Percentiles rank a stretch among this genome's conserved stretches.
Evolutionary conservation across 2,329 filamentous ascomycete species (phyloP).

Genomic region (Mariannaea elegans): DNA sequence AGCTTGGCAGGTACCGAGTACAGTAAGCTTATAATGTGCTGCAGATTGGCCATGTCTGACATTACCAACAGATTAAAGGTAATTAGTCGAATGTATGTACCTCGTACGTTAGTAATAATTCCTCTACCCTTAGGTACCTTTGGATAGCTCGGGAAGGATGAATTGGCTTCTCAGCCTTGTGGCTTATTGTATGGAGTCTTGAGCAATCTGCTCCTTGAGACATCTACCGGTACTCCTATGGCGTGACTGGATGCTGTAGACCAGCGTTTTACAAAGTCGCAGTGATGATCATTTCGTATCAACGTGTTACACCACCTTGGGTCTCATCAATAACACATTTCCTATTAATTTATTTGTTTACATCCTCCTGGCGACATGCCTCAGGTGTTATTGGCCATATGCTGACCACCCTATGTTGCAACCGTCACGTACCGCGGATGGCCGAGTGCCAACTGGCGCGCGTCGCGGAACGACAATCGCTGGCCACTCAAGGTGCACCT

Average conservation of each 20-base stretch:
- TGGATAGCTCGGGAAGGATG: background rate
- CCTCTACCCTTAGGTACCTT: too few relatives aligned
- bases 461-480: background rate
- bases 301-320: background rate
- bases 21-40: too few relatives aligned
- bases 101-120: too few relatives aligned
- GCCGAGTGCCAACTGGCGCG: conserved; percentile 15
- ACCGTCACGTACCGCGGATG: background rate
- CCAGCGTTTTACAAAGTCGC: background rate
- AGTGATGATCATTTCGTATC: background rate
- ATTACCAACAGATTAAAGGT: too few relatives aligned
- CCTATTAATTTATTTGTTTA: background rate
- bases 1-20: too few relatives aligned
- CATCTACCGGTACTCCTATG: too few relatives aligned
- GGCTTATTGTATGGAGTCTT: too few relatives aligned
- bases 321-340: background rate
- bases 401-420: conserved; percentile 4
- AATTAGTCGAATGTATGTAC: too few relatives aligned
- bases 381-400: conserved; percentile 10
- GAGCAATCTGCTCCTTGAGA: too few relatives aligned
- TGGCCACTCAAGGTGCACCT: conserved; percentile 10
- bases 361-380: background rate
- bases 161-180: background rate
- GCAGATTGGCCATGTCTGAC: too few relatives aligned
- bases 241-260: too few relatives aligned